Conservation (phyloP, 2,329 filamentous ascomycete genomes). For the Calonectria pseudoreteaudii region DNA sequence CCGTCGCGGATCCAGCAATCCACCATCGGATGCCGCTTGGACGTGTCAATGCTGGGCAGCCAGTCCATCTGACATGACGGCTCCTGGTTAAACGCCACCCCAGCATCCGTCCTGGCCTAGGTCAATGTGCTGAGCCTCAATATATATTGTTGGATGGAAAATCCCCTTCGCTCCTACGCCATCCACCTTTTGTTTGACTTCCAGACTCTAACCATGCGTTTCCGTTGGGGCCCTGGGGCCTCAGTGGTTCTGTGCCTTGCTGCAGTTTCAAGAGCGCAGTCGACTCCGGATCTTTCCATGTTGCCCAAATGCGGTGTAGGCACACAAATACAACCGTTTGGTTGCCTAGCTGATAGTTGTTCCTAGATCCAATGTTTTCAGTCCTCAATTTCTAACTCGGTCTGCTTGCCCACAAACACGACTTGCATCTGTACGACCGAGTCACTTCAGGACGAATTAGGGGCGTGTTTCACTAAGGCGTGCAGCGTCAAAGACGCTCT, state of each 20-base stretch:
- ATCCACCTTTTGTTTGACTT: not conserved
- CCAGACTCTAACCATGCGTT: not conserved
- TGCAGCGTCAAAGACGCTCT: constrained; percentile 48
- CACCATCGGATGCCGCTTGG: not conserved
- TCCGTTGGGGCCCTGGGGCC: not conserved
- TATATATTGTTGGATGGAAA: not conserved
- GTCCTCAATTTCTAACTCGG: not conserved
- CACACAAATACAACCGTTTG: not conserved
- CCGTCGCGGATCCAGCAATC: not conserved
- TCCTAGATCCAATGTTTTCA: not conserved
- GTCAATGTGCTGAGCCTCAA: not conserved
- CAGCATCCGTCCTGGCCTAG: not conserved
- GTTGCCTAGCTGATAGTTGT: not conserved
- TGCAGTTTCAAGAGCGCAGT: not conserved
- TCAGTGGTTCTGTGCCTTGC: not conserved
- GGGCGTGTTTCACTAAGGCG: constrained; percentile 40
- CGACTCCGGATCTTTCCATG: not conserved
- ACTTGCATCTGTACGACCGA: constrained; percentile 7
- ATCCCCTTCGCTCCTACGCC: no score
- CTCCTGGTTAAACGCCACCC: not conserved
- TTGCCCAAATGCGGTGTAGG: not conserved
- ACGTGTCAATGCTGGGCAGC: not conserved
- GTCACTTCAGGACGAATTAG: not conserved
- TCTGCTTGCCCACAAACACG: not conserved
- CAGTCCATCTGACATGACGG: not conserved